Percentiles rank a stretch among this genome's conserved stretches.
Conservation (phyloP, 352 stramenopile species). For the Thalassiosira hispida region DNA sequence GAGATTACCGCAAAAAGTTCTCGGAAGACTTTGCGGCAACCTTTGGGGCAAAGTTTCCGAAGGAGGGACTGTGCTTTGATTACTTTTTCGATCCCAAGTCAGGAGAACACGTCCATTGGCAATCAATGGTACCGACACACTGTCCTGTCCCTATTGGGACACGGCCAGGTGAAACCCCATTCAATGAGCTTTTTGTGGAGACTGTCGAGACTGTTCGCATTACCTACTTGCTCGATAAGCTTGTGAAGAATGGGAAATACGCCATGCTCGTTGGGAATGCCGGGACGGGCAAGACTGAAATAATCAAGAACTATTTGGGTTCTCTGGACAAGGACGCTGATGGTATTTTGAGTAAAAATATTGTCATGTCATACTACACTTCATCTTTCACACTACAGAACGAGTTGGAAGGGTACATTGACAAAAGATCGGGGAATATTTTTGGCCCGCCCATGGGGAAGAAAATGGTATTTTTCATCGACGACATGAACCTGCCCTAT, state of each 20-base stretch:
- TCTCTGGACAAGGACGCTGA: constrained; percentile 89
- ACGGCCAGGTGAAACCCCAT: constrained; percentile 91
- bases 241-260: constrained; percentile 92
- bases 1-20: constrained; percentile 88
- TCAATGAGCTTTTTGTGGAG: constrained; percentile 95
- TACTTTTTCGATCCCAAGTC: constrained; percentile 95
- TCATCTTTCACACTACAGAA: constrained; percentile 93
- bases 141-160: constrained; percentile 91
- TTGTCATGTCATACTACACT: constrained; percentile 98
- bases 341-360: constrained; percentile 94
- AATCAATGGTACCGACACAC: constrained; percentile 86
- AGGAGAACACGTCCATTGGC: constrained; percentile 93
- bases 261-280: constrained; percentile 95
- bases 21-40: constrained; percentile 82
- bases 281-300: constrained; percentile 96
- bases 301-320: constrained; percentile 93
- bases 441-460: constrained; percentile 95
- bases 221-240: constrained; percentile 93
- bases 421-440: constrained; percentile 94
- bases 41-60: constrained; percentile 91
- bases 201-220: constrained; percentile 96
- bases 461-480: constrained; percentile 96
- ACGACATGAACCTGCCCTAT: constrained; percentile 96
- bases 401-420: constrained; percentile 95
- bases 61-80: constrained; percentile 95